phyloP scores from a whole-genome alignment of 2,329 filamentous ascomycete genomes.

The Chaetomiaceae sp. region DNA sequence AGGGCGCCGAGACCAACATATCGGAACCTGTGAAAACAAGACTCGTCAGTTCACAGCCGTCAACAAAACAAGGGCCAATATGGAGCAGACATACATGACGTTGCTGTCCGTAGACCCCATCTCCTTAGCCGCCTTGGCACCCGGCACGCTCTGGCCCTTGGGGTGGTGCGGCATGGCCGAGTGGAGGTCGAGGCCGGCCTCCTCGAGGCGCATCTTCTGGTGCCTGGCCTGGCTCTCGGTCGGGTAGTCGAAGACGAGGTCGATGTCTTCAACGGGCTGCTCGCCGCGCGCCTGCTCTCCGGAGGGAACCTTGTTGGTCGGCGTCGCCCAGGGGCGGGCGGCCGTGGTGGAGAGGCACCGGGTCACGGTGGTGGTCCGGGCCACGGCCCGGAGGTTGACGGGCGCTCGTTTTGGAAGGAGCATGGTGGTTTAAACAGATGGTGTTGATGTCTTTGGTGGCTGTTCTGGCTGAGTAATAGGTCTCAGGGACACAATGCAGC shows the following conservation, averaged over 20 bases:
- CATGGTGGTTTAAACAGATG: not conserved
- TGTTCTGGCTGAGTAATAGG: not conserved
- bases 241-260: slow-evolving; percentile 23
- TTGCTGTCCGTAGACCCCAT: slow-evolving; percentile 14
- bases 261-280: slow-evolving; percentile 22
- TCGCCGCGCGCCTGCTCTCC: not conserved
- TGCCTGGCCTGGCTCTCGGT: slow-evolving; percentile 18
- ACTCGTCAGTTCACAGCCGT: not conserved
- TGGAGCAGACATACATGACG: slow-evolving; percentile 8
- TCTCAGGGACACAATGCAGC: not conserved
- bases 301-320: slow-evolving; percentile 2
- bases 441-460: not conserved
- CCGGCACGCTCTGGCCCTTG: not conserved
- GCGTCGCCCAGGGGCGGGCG: slow-evolving; percentile 6
- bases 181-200: slow-evolving; percentile 9
- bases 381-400: not conserved
- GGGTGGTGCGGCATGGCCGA: slow-evolving; percentile 13
- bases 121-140: slow-evolving; percentile 11
- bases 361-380: not conserved
- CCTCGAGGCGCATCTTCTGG: slow-evolving; percentile 11
- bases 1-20: slow-evolving; percentile 17
- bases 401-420: not conserved
- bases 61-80: no score
- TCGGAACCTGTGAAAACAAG: not conserved
- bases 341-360: slow-evolving; percentile 15